These are phyloP conservation scores for Crithidia bombi DNA, from an alignment of 208 protist genomes.

Conservation along the genomic window DNA sequence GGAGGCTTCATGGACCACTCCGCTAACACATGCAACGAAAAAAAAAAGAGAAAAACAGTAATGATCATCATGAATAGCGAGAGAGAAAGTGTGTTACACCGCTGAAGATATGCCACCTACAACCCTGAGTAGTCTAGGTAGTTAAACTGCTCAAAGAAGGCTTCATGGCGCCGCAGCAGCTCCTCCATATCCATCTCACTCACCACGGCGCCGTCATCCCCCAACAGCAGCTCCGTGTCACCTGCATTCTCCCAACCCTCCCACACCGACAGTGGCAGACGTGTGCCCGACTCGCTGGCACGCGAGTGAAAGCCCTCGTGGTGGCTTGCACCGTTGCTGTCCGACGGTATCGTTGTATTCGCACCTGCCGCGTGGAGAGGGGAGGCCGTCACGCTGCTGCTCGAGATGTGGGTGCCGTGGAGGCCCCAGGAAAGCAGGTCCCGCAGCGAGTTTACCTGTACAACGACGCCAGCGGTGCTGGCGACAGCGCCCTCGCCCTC, in stretches of 20 bases:
- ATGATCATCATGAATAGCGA: too few species aligned
- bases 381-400: too few species aligned
- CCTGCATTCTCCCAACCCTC: not conserved
- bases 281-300: not conserved
- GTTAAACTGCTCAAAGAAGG: slow-evolving; percentile 30
- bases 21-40: not conserved
- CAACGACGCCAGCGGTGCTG: slow-evolving; percentile 17
- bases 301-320: not conserved
- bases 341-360: too few species aligned
- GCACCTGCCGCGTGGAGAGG: too few species aligned
- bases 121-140: slow-evolving; percentile 37
- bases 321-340: not conserved
- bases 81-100: too few species aligned
- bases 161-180: slow-evolving; percentile 22
- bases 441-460: slow-evolving; percentile 18
- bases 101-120: not conserved
- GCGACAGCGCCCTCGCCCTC: not conserved
- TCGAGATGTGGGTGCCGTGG: not conserved
- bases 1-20: not conserved
- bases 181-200: slow-evolving; percentile 7
- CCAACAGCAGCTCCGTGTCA: not conserved
- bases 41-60: not conserved
- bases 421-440: slow-evolving; percentile 17
- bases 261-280: not conserved
- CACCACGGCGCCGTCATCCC: not conserved